These are phyloP conservation scores for Nitzschia sp. DNA, from an alignment of 108 stramenopile species.

Conservation along the genomic window DNA sequence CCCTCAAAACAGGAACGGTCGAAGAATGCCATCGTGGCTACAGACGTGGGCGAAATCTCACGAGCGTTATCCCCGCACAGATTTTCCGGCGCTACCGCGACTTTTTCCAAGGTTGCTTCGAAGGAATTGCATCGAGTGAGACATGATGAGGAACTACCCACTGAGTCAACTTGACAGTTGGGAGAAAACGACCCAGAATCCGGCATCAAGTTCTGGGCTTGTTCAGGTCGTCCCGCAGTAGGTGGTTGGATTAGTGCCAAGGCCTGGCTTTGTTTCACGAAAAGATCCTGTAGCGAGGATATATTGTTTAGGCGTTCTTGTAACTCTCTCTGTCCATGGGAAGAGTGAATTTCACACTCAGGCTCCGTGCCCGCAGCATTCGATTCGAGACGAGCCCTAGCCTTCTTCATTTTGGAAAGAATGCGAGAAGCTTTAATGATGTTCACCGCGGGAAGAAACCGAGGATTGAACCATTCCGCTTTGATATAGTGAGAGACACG, in stretches of 20 bases:
- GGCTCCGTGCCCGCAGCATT: background rate
- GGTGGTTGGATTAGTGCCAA: background rate
- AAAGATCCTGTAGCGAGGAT: background rate
- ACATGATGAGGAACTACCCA: background rate
- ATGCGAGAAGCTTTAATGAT: background rate
- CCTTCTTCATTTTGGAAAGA: conserved; percentile 2
- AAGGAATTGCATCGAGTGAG: conserved; percentile 1
- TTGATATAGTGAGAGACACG: background rate
- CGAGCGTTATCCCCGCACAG: background rate
- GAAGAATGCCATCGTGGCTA: background rate
- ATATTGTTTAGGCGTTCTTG: conserved; percentile 1
- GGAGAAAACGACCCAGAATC: no score
- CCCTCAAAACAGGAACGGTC: background rate
- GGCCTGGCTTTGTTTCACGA: background rate
- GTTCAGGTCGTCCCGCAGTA: no score
- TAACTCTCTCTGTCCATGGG: background rate
- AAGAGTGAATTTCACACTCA: conserved; percentile 14
- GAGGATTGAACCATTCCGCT: no score
- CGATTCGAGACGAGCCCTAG: background rate
- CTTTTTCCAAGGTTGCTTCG: conserved; percentile 1
- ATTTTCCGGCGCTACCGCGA: background rate
- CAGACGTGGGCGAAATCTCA: conserved; percentile 5
- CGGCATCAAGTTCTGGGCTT: no score
- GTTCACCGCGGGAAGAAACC: no score
- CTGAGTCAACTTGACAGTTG: background rate